Base-by-base conservation (phyloP, 2,329 filamentous ascomycete genomes). In the Pseudogymnoascus sp. region DNA sequence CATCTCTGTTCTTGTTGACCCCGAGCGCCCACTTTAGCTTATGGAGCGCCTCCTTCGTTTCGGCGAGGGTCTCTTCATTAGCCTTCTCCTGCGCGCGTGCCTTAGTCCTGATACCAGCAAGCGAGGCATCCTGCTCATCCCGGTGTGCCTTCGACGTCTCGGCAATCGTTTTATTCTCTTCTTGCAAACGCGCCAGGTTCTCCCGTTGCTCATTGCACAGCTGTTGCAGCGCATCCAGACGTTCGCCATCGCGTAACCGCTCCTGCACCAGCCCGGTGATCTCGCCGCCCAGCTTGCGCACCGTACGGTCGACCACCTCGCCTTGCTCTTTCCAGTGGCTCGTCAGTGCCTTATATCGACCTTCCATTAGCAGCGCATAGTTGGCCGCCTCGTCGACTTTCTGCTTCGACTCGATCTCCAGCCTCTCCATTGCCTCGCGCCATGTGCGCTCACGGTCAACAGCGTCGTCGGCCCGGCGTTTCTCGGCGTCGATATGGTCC, bases 11-110 rank as follows among this genome's bases (percentile, higher is more conserved):
- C 65, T 83, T 76, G 76, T 89, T 87, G 61, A 89, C 81, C 62
- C 82, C 85, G 67, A 92, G 80, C 12, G 89, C 87, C 89, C 89
- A 92, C 70, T 79, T 84, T 74, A 93, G 80, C 77, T 90, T 85
- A 66, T 85, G 80, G 60, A 89, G 77, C n/a, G 84, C 82, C 68
- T 83, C 78, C 67, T 80, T 79, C 46, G 86, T 77, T 70, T 87
- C 84, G 38, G 80, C 75, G n/a, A 89, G 75, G 25, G 84, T 78
- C 63, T 74, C 74, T 66, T 85, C 79, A 69, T 89, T 87, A 70
- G 88, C 82, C 25, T 80, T 76, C 71, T 90, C 88, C 66, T 84
- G 80, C 65, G 76, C 75, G 28, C 75, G 78, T 4, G 85, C 86
- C 62, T 81, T 79, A 14, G 76, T 74, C 71, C 88, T 84, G 70